A percentile compares a stretch with the other conserved stretches of the same genome.
These are phyloP conservation scores for Pseudonitzschia multistriata DNA, from an alignment of 108 stramenopile species.

Conservation along the genomic window DNA sequence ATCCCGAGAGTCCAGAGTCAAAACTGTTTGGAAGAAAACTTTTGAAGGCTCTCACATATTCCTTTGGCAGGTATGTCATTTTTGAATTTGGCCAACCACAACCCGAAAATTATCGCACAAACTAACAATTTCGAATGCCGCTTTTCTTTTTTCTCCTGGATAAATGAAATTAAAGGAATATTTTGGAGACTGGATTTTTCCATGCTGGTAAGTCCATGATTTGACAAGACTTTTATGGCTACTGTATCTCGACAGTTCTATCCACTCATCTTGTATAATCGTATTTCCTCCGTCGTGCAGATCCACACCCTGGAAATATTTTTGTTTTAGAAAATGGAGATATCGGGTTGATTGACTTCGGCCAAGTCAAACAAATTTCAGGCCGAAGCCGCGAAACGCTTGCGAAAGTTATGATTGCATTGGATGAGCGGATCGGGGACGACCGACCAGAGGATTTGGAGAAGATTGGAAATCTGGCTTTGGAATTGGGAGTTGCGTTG, in stretches of 20 bases:
- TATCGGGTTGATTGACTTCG: constrained; percentile 95
- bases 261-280: too few species aligned
- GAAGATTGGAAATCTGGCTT: constrained; percentile 68
- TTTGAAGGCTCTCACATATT: constrained; percentile 78
- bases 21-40: constrained; percentile 87
- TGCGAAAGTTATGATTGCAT: constrained; percentile 87
- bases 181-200: constrained; percentile 93
- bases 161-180: constrained; percentile 37
- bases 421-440: constrained; percentile 72
- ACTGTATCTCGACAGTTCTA: too few species aligned
- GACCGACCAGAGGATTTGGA: constrained; percentile 69
- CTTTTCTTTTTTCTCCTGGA: neutral
- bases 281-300: neutral
- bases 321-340: constrained; percentile 89
- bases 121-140: neutral
- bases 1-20: constrained; percentile 85
- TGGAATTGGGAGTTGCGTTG: constrained; percentile 85
- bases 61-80: constrained; percentile 59
- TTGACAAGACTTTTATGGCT: neutral
- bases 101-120: neutral
- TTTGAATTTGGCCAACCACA: too few species aligned
- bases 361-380: constrained; percentile 88
- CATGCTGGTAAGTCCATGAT: constrained; percentile 64
- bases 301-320: constrained; percentile 80
- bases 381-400: constrained; percentile 79